Conservation (phyloP, 331 rosid genomes). For the Prunus yedoensis region DNA sequence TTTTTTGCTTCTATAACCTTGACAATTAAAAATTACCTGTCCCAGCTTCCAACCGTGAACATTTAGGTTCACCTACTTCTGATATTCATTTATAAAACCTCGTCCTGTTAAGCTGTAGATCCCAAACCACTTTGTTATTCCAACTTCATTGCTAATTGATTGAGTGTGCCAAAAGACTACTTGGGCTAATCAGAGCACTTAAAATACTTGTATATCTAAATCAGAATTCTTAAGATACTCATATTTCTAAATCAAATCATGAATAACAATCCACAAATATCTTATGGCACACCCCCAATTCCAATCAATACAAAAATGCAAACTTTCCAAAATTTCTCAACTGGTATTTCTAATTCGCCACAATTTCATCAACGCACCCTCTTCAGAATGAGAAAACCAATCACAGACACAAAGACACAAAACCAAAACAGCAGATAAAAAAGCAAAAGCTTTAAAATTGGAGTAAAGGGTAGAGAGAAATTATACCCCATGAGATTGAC, state of each 20-base stretch:
- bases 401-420: not conserved
- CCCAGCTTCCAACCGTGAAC: slow-evolving; percentile 3
- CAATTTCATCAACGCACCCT: not conserved
- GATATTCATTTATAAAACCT: not conserved
- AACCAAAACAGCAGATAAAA: not conserved
- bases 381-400: not conserved
- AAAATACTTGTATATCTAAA: not conserved
- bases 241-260: not conserved
- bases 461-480: slow-evolving; percentile 22
- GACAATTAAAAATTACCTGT: not conserved
- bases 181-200: not conserved
- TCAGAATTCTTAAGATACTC: not conserved
- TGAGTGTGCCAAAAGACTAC: not conserved
- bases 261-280: not conserved
- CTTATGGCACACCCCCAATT: not conserved
- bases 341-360: not conserved
- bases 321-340: not conserved
- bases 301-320: not conserved
- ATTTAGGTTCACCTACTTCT: slow-evolving; percentile 13
- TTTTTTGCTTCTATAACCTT: not conserved
- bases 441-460: slow-evolving; percentile 7
- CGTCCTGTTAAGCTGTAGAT: not conserved
- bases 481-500: slow-evolving; percentile 80
- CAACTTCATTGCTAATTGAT: not conserved
- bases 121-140: not conserved